phyloP scores from a whole-genome alignment of 768 basidiomycete genomes.

The Exidia glandulosa region DNA sequence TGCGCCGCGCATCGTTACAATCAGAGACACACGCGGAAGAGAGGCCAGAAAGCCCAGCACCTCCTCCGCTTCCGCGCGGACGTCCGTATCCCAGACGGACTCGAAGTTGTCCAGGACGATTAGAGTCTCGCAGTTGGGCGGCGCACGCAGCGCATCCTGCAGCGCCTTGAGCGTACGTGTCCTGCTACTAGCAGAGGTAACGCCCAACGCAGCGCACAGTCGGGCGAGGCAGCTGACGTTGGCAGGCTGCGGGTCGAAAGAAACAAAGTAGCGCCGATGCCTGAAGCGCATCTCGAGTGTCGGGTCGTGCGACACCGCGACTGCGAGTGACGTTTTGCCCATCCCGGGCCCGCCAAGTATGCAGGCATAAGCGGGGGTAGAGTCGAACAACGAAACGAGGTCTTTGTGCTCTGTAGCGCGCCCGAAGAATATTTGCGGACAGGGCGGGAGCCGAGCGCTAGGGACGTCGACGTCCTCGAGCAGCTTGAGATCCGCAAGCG shows the following conservation, averaged over 20 bases:
- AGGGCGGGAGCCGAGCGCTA: background rate
- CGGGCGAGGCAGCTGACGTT: constrained; percentile 28
- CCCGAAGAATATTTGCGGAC: background rate
- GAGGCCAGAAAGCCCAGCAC: background rate
- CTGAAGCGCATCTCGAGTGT: constrained; percentile 14
- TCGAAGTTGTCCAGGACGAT: background rate
- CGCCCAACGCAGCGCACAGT: background rate
- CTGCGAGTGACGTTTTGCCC: constrained; percentile 28
- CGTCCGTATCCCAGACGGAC: background rate
- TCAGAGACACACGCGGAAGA: background rate
- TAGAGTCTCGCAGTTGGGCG: constrained; percentile 13
- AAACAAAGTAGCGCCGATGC: constrained; percentile 22
- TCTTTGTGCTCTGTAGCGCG: background rate
- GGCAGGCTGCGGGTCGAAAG: too few species aligned
- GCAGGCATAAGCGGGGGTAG: background rate
- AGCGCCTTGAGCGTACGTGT: background rate
- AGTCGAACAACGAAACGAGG: background rate
- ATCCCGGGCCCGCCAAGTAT: constrained; percentile 24
- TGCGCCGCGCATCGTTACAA: background rate
- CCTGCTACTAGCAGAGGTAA: background rate
- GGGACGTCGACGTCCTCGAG: too few species aligned
- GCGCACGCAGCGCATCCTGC: background rate
- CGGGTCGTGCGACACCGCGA: constrained; percentile 19
- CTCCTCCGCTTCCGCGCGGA: background rate
- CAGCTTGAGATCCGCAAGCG: background rate